Evolutionary conservation across 83 land plant species (phyloP).

Genomic region (Picea abies): DNA sequence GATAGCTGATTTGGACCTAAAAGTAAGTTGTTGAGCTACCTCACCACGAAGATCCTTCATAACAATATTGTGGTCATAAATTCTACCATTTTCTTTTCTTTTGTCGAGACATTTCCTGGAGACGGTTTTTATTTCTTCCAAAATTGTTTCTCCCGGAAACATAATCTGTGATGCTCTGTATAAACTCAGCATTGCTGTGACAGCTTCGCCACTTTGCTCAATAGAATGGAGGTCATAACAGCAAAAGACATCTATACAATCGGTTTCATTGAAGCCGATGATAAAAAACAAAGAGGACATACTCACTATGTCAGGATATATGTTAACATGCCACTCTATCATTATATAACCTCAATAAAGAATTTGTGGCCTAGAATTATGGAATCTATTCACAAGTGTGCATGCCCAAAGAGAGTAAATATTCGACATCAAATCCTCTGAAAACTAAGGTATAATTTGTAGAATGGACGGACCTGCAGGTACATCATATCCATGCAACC

Average conservation of each 20-base stretch:
- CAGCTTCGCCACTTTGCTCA: too few relatives aligned
- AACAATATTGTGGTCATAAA: slow-evolving; percentile 28
- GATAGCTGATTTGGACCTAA: not conserved
- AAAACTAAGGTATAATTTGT: not conserved
- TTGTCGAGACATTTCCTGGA: slow-evolving; percentile 36
- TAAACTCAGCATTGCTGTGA: too few relatives aligned
- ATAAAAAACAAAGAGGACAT: not conserved
- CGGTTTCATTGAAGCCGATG: not conserved
- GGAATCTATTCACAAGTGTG: not conserved
- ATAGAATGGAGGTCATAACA: too few relatives aligned
- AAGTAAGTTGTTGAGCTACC: not conserved
- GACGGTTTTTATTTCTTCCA: slow-evolving; percentile 39
- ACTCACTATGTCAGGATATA: not conserved
- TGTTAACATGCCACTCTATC: not conserved
- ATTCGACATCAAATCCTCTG: not conserved
- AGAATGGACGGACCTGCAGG: slow-evolving; percentile 24
- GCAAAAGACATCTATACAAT: not conserved
- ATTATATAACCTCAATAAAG: not conserved
- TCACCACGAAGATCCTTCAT: slow-evolving; percentile 23
- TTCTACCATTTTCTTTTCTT: slow-evolving; percentile 9
- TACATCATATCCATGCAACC: too few relatives aligned
- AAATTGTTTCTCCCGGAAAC: slow-evolving; percentile 43
- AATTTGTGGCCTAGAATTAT: not conserved
- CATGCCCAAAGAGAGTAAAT: not conserved
- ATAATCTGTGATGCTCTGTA: slow-evolving; percentile 32